Evolutionary conservation across 805 yeast species (phyloP).

Genomic region (Starmera dryadoides): DNA sequence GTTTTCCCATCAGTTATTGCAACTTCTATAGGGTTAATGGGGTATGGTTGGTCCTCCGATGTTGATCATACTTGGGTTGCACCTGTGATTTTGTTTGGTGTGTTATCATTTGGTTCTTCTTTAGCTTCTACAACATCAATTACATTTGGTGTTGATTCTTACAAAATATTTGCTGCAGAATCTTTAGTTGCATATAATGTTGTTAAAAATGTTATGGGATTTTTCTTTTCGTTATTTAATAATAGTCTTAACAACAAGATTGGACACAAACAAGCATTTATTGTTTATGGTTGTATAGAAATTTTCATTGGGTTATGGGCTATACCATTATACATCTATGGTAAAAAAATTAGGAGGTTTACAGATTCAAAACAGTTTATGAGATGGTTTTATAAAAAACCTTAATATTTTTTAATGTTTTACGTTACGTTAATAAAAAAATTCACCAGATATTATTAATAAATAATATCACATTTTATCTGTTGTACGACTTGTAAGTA

Average conservation of each 20-base stretch:
- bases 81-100: conserved; percentile 49
- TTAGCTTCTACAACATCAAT: conserved; percentile 56
- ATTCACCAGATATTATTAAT: too few relatives aligned
- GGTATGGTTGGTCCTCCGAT: conserved; percentile 54
- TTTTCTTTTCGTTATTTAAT: conserved; percentile 49
- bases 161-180: conserved; percentile 51
- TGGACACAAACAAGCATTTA: conserved; percentile 39
- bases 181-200: conserved; percentile 50
- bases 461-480: too few relatives aligned
- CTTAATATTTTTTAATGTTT: too few relatives aligned
- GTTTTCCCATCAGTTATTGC: conserved; percentile 39
- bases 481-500: too few relatives aligned
- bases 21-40: conserved; percentile 45
- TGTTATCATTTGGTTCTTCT: conserved; percentile 53
- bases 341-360: conserved; percentile 44
- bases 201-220: conserved; percentile 47
- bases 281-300: conserved; percentile 47
- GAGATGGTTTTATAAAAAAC: conserved; percentile 24
- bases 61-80: conserved; percentile 45
- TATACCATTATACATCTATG: conserved; percentile 46
- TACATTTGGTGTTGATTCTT: conserved; percentile 51
- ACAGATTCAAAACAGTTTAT: conserved; percentile 40
- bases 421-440: too few relatives aligned
- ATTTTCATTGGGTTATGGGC: conserved; percentile 39
- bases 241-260: conserved; percentile 32